Evolutionary conservation across 352 stramenopile species (phyloP).

Genomic region (Phytophthora sp.): DNA sequence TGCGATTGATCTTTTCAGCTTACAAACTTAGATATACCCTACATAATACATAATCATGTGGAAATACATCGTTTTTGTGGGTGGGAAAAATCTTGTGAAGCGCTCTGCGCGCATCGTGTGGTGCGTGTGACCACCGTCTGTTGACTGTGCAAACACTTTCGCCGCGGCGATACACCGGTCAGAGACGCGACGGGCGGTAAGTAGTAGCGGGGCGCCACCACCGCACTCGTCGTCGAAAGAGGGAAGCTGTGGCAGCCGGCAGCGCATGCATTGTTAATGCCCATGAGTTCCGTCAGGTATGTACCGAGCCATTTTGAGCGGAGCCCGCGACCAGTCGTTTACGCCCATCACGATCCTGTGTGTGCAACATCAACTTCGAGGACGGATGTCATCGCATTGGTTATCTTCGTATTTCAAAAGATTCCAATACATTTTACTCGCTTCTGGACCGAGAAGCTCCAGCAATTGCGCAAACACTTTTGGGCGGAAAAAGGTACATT

Average conservation of each 20-base stretch:
- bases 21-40: too few relatives aligned
- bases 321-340: slow-evolving; percentile 13
- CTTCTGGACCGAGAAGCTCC: neutral
- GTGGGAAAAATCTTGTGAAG: slow-evolving; percentile 23
- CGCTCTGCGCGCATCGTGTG: neutral
- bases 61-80: too few relatives aligned
- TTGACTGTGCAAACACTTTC: slow-evolving; percentile 23
- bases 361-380: slow-evolving; percentile 3
- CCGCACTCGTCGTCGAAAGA: neutral
- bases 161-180: slow-evolving; percentile 4
- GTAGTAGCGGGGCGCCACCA: too few relatives aligned
- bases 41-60: too few relatives aligned
- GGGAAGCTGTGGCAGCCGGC: neutral
- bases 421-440: slow-evolving; percentile 5
- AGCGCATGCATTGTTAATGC: neutral
- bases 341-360: neutral
- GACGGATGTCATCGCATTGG: neutral
- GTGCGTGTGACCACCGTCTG: neutral
- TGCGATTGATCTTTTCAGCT: too few relatives aligned
- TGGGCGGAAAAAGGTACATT: neutral
- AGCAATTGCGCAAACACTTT: slow-evolving; percentile 15
- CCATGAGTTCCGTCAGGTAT: neutral
- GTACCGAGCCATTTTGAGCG: neutral
- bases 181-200: neutral
- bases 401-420: neutral